Evolutionary conservation across 306 rosid species (phyloP).

Genomic region (Cicer yamashitae): DNA sequence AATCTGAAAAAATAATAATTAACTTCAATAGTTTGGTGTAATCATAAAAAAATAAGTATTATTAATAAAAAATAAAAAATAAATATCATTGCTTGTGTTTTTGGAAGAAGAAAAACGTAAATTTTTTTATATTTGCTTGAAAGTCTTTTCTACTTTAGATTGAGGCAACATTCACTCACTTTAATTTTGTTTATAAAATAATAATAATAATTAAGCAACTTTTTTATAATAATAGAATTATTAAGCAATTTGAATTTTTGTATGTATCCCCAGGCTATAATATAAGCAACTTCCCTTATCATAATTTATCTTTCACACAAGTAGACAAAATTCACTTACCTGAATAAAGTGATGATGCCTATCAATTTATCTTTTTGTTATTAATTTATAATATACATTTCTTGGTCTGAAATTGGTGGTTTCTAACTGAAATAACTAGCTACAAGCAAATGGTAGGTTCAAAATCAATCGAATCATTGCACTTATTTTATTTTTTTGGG

Average conservation of each 20-base stretch:
- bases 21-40: too few species aligned
- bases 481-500: slow-evolving; percentile 23
- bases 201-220: too few species aligned
- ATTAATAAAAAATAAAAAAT: too few species aligned
- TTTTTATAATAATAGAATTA: too few species aligned
- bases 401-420: slow-evolving; percentile 27
- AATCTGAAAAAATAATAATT: too few species aligned
- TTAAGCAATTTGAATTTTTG: background rate
- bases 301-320: slow-evolving; percentile 35
- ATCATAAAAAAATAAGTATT: too few species aligned
- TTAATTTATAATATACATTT: slow-evolving; percentile 9
- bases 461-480: slow-evolving; percentile 35
- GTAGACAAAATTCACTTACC: slow-evolving; percentile 32
- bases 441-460: slow-evolving; percentile 46
- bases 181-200: too few species aligned
- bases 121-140: rapidly evolving
- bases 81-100: too few species aligned
- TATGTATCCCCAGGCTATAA: background rate
- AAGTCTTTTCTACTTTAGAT: too few species aligned
- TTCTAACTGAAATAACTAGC: slow-evolving; percentile 63
- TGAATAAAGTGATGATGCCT: slow-evolving; percentile 33
- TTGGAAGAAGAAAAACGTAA: too few species aligned
- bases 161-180: too few species aligned
- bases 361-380: slow-evolving; percentile 2
- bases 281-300: slow-evolving; percentile 40